phyloP scores from a whole-genome alignment of 2,329 filamentous ascomycete species.

The Curvularia lunata region DNA sequence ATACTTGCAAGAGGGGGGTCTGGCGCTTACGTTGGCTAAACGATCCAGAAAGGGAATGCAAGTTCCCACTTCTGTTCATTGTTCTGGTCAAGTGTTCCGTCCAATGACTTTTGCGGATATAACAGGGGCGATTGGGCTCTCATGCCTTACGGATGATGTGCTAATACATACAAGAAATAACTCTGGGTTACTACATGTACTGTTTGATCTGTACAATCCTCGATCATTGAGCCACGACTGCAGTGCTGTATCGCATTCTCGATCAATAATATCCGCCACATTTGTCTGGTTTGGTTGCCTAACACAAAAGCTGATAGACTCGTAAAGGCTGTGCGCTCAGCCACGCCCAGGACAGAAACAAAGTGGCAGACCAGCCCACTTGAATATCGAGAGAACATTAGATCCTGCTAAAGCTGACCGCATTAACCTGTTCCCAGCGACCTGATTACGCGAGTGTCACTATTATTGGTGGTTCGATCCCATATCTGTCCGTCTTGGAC shows the following conservation, averaged over 20 bases:
- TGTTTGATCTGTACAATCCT: background rate
- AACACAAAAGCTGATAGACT: background rate
- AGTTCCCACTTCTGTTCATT: background rate
- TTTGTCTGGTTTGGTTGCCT: background rate
- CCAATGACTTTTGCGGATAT: background rate
- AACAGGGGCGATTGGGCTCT: background rate
- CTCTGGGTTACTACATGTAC: background rate
- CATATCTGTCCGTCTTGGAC: background rate
- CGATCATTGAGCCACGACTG: background rate
- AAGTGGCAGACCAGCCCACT: background rate
- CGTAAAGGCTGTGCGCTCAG: background rate
- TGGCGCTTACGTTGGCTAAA: background rate
- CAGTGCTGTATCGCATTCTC: background rate
- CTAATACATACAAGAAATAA: background rate
- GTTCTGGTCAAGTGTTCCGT: background rate
- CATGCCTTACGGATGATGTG: background rate
- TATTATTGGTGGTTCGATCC: background rate
- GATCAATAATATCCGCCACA: background rate
- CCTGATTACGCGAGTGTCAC: background rate
- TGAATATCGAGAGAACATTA: background rate
- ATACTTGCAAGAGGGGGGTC: background rate
- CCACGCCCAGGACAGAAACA: background rate
- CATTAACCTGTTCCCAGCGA: background rate
- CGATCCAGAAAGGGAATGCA: background rate
- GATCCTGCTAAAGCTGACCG: background rate